Base-by-base conservation (phyloP, 345 rosid genomes). In the Crucihimalaya himalaica region DNA sequence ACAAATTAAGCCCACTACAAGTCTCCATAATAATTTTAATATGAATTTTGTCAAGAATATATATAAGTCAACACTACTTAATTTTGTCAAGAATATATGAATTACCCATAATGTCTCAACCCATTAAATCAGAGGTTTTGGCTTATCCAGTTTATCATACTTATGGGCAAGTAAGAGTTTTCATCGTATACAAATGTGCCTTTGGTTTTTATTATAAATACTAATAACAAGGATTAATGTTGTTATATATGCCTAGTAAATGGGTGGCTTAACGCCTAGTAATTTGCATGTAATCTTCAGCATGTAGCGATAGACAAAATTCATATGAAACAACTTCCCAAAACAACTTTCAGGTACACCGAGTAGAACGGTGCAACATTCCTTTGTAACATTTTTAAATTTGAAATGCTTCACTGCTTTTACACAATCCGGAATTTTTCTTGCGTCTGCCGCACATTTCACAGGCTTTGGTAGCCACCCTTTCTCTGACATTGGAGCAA, bases 361-460 rank as follows among this genome's bases (percentile, higher is more conserved):
- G 0, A 72, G 27, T 53, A 72, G 10, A 63, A 29, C 46, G 0
- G 0, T 5, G 35, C 76, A 63, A 63, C 76, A 69, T 57, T 69
- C 46, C 2, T 31, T 63, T 15, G n/a, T 57, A 2, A 69, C 2
- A 13, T 14, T 6, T 56, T 69, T 29, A 0, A 70, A 40, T 6
- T 32, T 39, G 0, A 45, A 45, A 13, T 57, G 34, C 11, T 57
- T 69, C 32, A 69, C 55, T 45, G 73, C 23, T 1, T 69, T 0
- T 5, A 69, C n/a, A 45, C 54, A 69, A 29, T 19, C 5, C 0
- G 73, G 73, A 43, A 69, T 2, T 31, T 29, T 55, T 5, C 1
- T 19, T 43, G 45, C 64, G 6, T 56, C 64, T 29, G 20, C 8
- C 6, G 2, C n/a, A 43, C 64, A 69, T 43, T 64, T 1, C 2